Evolutionary conservation across 768 basidiomycete genomes (phyloP), one percentile per base, ranked within the genome.

Genomic region (Austroboletus festivus): DNA sequence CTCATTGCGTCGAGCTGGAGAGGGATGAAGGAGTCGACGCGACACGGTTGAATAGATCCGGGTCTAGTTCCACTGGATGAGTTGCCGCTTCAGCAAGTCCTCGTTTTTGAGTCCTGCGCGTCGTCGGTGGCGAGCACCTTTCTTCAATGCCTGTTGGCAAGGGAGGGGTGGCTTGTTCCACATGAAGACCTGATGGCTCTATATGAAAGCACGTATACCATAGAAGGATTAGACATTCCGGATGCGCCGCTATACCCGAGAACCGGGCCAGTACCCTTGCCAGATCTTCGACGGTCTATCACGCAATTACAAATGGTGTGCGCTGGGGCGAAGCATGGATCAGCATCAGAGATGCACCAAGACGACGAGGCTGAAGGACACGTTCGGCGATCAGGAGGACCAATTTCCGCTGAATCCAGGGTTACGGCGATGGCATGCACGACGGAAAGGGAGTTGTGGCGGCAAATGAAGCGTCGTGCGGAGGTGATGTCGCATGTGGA

Each of bases 31-130:
- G 16, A 28, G 28, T 28, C 4, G 5, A 37, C 35, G n/a, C 11
- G 35, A 19, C 13, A 18, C 4, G 35, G 18, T 28, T 28, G 35
- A 11, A 24, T 62, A 93, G 93, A 95, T 73, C 64, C 78, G 16
- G 77, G 80, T 6, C 71, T 86, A 39, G 77, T 97, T 24, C 94
- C 94, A 4, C 60, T 78, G 34, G 63, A 65, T 12, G 83, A 86
- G 48, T 79, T 99, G 33, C 88, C 93, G 7, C 65, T 94, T 18
- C 93, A 96, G 64, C 73, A 72, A 1, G 78, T 79, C 21, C 74
- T 94, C 43, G 62, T 67, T 16, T 95, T 95, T 64, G 56, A 73
- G 46, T 75, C 86, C 47, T 81, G 83, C 61, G 69, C 76, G 21
- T 56, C 78, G 7, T 52, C 68, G 18, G 67, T 85, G 33, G 81